Base-by-base conservation (phyloP, 176 grass and related monocot genomes). In the Canna indica region DNA sequence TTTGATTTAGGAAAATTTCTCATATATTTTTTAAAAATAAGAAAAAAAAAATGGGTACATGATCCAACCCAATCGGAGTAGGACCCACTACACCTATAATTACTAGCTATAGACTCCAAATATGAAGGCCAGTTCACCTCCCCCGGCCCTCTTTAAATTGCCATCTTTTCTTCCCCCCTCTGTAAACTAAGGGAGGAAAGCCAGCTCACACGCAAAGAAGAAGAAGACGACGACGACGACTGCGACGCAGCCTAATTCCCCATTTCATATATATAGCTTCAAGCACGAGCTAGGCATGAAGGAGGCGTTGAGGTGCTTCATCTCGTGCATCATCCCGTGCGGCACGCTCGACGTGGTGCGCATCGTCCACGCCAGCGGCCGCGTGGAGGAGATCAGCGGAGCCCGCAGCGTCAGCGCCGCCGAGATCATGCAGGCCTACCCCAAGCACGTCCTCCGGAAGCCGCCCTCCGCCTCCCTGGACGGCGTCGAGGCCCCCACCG, bases 301-400 rank as follows among this genome's bases (percentile, higher is more conserved):
- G 88, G 89, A 90, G 29, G 85, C 88, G 32, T 79, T 92, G 68
- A 73, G 84, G 80, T 97, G 93, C 76, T 92, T 89, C 84, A 91
- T 97, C 80, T 86, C 93, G 27, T 97, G 93, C 80, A 87, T 97
- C 81, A 75, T 97, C 46, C 93, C 93, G 36, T 97, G 93, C 71
- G 93, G 88, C 3, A 86, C 86, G 22, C 81, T 97, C 72, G 88
- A 97, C 75, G 88, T 92, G 69, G 77, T 97, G 71, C 88, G 89
- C 65, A 90, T 97, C 81, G 93, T 97, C 76, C 93, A 97, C 81
- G 84, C 93, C 54, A 91, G 85, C 72, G 93, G 93, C 25, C 86
- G 93, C 14, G 93, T 97, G 36, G 93, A 97, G 77, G 88, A 87
- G 93, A 97, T 97, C 73, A 77, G 82, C 75, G 78, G 81, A 5